A percentile compares a stretch with the other conserved stretches of the same genome.
Evolutionary conservation across 768 basidiomycete genomes (phyloP).

Genomic region (Suillus weaverae): DNA sequence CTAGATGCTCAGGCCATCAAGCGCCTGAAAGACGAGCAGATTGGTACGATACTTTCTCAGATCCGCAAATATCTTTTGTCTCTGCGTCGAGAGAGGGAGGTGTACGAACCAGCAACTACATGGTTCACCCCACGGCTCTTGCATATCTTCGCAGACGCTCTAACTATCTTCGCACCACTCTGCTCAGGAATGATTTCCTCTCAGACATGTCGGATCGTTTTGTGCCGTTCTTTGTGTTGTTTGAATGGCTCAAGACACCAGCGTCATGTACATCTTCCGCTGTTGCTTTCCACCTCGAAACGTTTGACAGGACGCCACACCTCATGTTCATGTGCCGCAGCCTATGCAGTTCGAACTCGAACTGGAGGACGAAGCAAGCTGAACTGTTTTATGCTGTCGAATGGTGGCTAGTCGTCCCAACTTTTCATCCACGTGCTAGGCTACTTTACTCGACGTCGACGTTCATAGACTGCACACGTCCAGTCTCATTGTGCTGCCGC

Average conservation of each 20-base stretch:
- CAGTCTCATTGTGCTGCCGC: too few relatives aligned
- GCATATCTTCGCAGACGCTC: conserved; percentile 75
- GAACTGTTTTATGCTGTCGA: too few relatives aligned
- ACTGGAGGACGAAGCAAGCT: too few relatives aligned
- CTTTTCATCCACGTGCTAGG: too few relatives aligned
- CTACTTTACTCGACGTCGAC: too few relatives aligned
- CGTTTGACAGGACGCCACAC: too few relatives aligned
- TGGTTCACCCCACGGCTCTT: conserved; percentile 86
- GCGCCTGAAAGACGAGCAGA: conserved; percentile 67
- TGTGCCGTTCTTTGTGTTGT: conserved; percentile 81
- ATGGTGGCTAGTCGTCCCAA: too few relatives aligned
- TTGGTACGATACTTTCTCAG: conserved; percentile 62
- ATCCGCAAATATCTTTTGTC: conserved; percentile 86
- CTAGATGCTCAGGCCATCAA: conserved; percentile 73
- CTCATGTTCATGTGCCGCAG: too few relatives aligned
- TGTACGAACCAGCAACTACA: conserved; percentile 80
- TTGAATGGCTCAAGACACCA: conserved; percentile 94
- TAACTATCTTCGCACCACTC: conserved; percentile 63
- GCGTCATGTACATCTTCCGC: background rate
- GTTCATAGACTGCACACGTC: too few relatives aligned
- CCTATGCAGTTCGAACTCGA: too few relatives aligned
- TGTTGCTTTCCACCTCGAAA: too few relatives aligned
- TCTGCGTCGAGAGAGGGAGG: conserved; percentile 68
- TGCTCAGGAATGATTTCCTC: conserved; percentile 67
- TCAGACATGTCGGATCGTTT: conserved; percentile 82